Evolutionary conservation across 2,329 filamentous ascomycete genomes (phyloP), one percentile per base, ranked within the genome.

Genomic region (Cryphonectria radicalis): DNA sequence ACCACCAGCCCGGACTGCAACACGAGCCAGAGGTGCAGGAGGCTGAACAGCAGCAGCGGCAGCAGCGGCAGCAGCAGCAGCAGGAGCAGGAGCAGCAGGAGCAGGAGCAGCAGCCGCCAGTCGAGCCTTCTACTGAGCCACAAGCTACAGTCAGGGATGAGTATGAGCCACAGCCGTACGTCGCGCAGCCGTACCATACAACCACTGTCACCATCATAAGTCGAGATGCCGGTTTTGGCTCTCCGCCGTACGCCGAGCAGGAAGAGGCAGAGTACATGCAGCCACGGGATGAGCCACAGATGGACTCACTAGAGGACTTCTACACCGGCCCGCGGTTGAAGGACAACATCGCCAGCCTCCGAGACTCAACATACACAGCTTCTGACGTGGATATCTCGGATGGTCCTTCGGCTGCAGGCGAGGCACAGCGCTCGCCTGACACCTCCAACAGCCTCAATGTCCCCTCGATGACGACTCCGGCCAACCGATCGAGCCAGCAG

Each of bases 401-500:
- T 55, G 79, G 80, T 14, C 74, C 70, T 1, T 75, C 75, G 28
- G 74, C 67, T 0, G 75, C 76, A 13, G 73, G 75, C 43, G 79
- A 79, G 42, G 74, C 73, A 32, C 77, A 80, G 63, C 78, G 77
- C 37, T 76, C 77, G 19, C 77, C 80, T 5, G 82, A 83, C 63
- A 82, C 82, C 28, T 80, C 84, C 19, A 82, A 82, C 69, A 85
- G 81, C 70, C 80, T 89, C 11, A 79, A 80, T 67, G 82, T 88
- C 19, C 87, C 87, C 17, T 78, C 82, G 66, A 77, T 83, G 74
- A 76, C 82, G 66, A 77, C 82, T 67, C 78, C 83, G 59, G 78
- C 80, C 72, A 82, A 88, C 71, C 82, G 87, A 53, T 79, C 80
- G 28, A 90, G 88, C 73, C 86, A 88, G 65, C 84, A 86, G 68